Evolutionary conservation across 805 yeast species (phyloP).

Genomic region (Torulaspora gathmanii): DNA sequence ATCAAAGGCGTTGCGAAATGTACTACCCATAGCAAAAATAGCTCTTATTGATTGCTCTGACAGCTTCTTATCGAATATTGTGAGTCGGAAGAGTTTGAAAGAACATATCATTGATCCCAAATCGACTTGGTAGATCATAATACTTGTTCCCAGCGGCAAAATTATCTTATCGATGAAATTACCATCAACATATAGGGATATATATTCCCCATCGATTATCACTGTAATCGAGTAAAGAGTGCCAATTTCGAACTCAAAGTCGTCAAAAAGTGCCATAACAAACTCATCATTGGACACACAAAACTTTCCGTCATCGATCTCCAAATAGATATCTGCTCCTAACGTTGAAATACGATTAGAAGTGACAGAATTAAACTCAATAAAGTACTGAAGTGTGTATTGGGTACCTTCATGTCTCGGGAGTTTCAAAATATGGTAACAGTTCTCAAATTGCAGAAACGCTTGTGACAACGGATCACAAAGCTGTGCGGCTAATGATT

Average conservation of each 20-base stretch:
- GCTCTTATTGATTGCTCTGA: slow-evolving; percentile 12
- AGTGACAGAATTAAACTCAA: slow-evolving; percentile 27
- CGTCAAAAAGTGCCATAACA: slow-evolving; percentile 29
- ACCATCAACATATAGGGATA: slow-evolving; percentile 27
- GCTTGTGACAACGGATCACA: slow-evolving; percentile 24
- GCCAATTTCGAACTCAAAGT: slow-evolving; percentile 24
- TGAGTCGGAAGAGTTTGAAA: slow-evolving; percentile 26
- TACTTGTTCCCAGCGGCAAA: slow-evolving; percentile 15
- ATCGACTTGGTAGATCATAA: slow-evolving; percentile 19
- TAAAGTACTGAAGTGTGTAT: slow-evolving; percentile 30
- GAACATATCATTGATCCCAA: slow-evolving; percentile 35
- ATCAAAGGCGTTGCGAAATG: slow-evolving; percentile 7
- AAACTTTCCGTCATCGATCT: slow-evolving; percentile 28
- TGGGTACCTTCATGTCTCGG: slow-evolving; percentile 1
- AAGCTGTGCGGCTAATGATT: slow-evolving; percentile 15
- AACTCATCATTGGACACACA: slow-evolving; percentile 31
- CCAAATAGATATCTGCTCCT: slow-evolving; percentile 25
- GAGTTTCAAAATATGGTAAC: slow-evolving; percentile 20
- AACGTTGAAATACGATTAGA: slow-evolving; percentile 32
- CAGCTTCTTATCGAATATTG: slow-evolving; percentile 11
- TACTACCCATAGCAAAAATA: slow-evolving; percentile 10
- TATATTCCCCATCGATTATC: slow-evolving; percentile 9
- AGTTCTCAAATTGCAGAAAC: slow-evolving; percentile 31
- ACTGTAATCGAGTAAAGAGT: slow-evolving; percentile 21
- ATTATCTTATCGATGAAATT: slow-evolving; percentile 19